Evolutionary conservation across 2,329 filamentous ascomycete species (phyloP).

Genomic region (Clonostachys sp.): DNA sequence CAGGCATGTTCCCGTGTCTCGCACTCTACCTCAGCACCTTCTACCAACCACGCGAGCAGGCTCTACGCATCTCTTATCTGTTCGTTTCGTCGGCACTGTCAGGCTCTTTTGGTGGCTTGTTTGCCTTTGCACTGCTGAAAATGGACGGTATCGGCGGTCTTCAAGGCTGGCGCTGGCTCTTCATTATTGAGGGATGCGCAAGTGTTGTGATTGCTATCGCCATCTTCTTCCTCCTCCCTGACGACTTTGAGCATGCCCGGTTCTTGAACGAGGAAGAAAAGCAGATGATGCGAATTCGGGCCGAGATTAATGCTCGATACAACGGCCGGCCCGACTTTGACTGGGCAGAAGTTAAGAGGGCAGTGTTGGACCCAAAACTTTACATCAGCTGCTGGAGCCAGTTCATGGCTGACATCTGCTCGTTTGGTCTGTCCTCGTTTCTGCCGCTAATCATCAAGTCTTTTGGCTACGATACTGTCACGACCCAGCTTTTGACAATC

Average conservation of each 20-base stretch:
- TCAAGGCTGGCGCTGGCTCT: slow-evolving; percentile 61
- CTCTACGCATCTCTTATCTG: slow-evolving; percentile 75
- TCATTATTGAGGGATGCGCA: slow-evolving; percentile 65
- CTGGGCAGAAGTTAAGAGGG: slow-evolving; percentile 7
- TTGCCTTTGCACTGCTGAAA: slow-evolving; percentile 66
- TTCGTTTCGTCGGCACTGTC: slow-evolving; percentile 78
- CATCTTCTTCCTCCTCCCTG: slow-evolving; percentile 75
- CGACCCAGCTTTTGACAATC: slow-evolving; percentile 22
- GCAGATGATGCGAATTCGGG: slow-evolving; percentile 9
- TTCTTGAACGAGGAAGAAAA: slow-evolving; percentile 47
- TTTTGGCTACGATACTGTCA: slow-evolving; percentile 18
- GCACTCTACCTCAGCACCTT: slow-evolving; percentile 81
- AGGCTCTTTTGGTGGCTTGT: slow-evolving; percentile 71
- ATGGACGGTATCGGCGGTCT: slow-evolving; percentile 61
- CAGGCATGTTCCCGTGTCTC: slow-evolving; percentile 71
- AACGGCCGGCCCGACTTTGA: slow-evolving; percentile 7
- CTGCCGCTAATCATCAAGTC: slow-evolving; percentile 22
- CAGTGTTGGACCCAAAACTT: slow-evolving; percentile 9
- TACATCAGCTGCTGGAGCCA: slow-evolving; percentile 22
- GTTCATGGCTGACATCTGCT: slow-evolving; percentile 18
- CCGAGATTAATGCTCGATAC: slow-evolving; percentile 6
- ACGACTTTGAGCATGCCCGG: slow-evolving; percentile 72
- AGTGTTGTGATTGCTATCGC: slow-evolving; percentile 64
- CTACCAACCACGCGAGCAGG: slow-evolving; percentile 77
- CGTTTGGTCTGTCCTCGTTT: slow-evolving; percentile 20